These are phyloP conservation scores for Aquilaria agallochum DNA, from an alignment of 441 rosid species.

Conservation along the genomic window DNA sequence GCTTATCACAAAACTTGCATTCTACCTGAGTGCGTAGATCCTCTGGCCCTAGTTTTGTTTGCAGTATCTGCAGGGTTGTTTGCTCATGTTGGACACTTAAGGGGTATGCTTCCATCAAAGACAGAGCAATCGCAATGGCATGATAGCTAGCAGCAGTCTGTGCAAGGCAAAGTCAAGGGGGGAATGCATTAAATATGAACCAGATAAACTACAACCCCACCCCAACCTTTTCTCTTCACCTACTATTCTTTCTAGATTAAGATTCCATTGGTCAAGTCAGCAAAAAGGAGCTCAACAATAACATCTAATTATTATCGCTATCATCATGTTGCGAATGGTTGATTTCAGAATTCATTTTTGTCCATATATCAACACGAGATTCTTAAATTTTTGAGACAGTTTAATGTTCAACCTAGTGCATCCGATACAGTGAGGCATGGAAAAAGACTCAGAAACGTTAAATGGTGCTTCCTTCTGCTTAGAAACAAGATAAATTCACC, in stretches of 20 bases:
- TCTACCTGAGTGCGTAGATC: constrained; percentile 74
- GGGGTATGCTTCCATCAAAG: constrained; percentile 73
- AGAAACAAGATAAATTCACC: constrained; percentile 30
- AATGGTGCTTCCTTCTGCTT: background rate
- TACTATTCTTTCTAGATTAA: constrained; percentile 4
- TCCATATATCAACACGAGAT: no score
- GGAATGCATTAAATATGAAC: constrained; percentile 11
- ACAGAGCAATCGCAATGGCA: constrained; percentile 86
- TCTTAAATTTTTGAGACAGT: no score
- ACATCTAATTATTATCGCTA: no score
- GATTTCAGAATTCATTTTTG: no score
- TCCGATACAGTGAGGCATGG: background rate
- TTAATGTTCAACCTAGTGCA: background rate
- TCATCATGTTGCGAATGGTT: no score
- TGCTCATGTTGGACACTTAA: constrained; percentile 85
- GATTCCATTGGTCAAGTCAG: background rate
- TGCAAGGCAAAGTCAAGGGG: constrained; percentile 17
- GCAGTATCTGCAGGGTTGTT: constrained; percentile 77
- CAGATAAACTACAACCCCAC: background rate
- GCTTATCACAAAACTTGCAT: background rate
- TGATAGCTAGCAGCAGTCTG: constrained; percentile 92
- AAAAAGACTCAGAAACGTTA: background rate
- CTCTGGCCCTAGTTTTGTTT: constrained; percentile 74
- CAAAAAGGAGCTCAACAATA: constrained; percentile 1
- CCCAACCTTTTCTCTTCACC: background rate